phyloP scores from a whole-genome alignment of 2,329 filamentous ascomycete species.

The Hirsutella minnesotensis region DNA sequence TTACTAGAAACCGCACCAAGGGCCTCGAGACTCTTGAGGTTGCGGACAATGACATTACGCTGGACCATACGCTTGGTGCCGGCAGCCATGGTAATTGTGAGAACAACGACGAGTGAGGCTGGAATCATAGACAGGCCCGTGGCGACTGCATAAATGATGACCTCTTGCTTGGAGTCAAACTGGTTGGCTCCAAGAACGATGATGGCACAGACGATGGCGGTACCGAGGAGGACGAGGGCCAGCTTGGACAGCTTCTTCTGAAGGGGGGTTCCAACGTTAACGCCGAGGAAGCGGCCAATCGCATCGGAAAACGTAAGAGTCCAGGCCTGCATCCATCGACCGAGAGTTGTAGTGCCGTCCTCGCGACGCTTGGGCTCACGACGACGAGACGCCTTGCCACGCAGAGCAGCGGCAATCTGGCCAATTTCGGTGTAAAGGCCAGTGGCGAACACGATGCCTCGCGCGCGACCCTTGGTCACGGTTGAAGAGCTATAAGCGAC shows the following conservation, averaged over 20 bases:
- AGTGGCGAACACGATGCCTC: slow-evolving; percentile 48
- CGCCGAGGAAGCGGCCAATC: slow-evolving; percentile 34
- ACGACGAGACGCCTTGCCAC: slow-evolving; percentile 20
- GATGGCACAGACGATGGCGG: slow-evolving; percentile 35
- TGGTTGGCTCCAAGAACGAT: slow-evolving; percentile 32
- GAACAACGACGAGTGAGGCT: slow-evolving; percentile 35
- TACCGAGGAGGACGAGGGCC: slow-evolving; percentile 53
- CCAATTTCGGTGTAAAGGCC: slow-evolving; percentile 52
- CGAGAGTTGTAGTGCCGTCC: slow-evolving; percentile 22
- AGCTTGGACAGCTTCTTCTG: slow-evolving; percentile 60
- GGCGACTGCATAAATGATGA: slow-evolving; percentile 32
- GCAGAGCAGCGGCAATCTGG: slow-evolving; percentile 40
- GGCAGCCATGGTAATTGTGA: slow-evolving; percentile 48
- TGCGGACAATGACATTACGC: slow-evolving; percentile 39
- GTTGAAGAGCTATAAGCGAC: slow-evolving; percentile 52
- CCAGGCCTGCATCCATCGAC: slow-evolving; percentile 23
- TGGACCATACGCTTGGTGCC: slow-evolving; percentile 43
- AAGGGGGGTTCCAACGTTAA: slow-evolving; percentile 51
- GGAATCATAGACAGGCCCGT: slow-evolving; percentile 38
- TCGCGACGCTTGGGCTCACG: slow-evolving; percentile 29
- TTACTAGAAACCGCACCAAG: slow-evolving; percentile 39
- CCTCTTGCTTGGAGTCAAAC: slow-evolving; percentile 24
- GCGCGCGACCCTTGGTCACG: slow-evolving; percentile 48
- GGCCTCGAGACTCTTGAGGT: slow-evolving; percentile 38
- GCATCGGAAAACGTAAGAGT: slow-evolving; percentile 22